phyloP scores from a whole-genome alignment of 371 early-diverging fungal species.

The Homolaphlyctis polyrhiza region DNA sequence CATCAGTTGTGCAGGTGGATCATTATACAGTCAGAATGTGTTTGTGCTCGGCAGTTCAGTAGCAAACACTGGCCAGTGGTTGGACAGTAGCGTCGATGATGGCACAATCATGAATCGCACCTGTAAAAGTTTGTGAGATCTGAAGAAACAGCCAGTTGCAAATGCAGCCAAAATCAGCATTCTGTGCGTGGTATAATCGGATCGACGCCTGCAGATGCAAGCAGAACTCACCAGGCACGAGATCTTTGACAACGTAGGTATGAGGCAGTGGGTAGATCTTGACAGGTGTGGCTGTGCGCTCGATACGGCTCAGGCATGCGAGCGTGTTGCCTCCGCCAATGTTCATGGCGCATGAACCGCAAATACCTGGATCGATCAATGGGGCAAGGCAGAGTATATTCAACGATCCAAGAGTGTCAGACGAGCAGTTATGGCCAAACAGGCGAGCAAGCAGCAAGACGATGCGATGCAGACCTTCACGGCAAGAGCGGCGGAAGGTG shows the following conservation, averaged over 20 bases:
- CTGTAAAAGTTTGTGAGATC: slow-evolving; percentile 94
- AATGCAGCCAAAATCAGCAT: background rate
- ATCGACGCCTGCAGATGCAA: too few species aligned
- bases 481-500: slow-evolving; percentile 80
- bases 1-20: too few species aligned
- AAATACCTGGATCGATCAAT: slow-evolving; percentile 51
- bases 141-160: slow-evolving; percentile 25
- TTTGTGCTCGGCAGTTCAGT: too few species aligned
- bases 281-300: slow-evolving; percentile 59
- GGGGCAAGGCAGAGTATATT: background rate
- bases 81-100: too few species aligned
- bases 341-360: slow-evolving; percentile 97
- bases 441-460: background rate
- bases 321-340: slow-evolving; percentile 91
- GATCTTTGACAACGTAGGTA: slow-evolving; percentile 56
- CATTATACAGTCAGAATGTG: too few species aligned
- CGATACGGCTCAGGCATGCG: slow-evolving; percentile 87
- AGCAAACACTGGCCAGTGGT: too few species aligned
- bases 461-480: slow-evolving; percentile 47
- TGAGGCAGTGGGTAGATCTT: slow-evolving; percentile 97
- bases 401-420: background rate
- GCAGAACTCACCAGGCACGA: slow-evolving; percentile 59
- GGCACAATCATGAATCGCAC: too few species aligned
- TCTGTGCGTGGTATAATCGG: background rate
- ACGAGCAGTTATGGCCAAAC: background rate